Percentiles rank a stretch among this genome's conserved stretches.
phyloP scores from a whole-genome alignment of 768 basidiomycete genomes.

The Tylopilus vinaceipallidus region DNA sequence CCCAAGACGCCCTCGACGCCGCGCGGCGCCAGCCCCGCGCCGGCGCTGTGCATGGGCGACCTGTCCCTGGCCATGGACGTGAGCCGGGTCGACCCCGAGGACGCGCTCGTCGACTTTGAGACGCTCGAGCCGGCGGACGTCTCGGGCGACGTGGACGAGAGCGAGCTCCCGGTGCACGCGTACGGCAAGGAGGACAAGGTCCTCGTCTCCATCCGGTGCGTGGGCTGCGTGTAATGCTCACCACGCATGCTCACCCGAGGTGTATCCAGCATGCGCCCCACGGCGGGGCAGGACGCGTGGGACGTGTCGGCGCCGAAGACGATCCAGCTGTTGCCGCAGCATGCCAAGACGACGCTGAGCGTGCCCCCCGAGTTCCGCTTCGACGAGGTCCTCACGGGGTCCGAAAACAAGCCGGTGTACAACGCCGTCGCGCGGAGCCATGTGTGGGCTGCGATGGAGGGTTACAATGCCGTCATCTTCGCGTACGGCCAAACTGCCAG shows the following conservation, averaged over 20 bases:
- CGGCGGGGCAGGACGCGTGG: constrained; percentile 55
- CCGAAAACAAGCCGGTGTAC: constrained; percentile 79
- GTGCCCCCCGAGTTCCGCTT: constrained; percentile 58
- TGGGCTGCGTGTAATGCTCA: background rate
- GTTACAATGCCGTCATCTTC: constrained; percentile 94
- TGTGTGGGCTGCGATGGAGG: constrained; percentile 92
- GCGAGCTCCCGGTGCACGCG: constrained; percentile 41
- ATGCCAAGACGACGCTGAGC: constrained; percentile 45
- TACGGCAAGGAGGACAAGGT: constrained; percentile 83
- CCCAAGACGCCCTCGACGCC: constrained; percentile 58
- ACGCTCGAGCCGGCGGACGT: constrained; percentile 68
- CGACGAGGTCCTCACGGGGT: constrained; percentile 74
- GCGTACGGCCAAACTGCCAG: constrained; percentile 90
- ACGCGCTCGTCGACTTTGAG: constrained; percentile 72
- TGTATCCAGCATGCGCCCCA: constrained; percentile 60
- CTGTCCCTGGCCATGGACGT: constrained; percentile 70
- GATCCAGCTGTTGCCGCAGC: constrained; percentile 61
- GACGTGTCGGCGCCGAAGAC: constrained; percentile 41
- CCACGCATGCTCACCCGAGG: constrained; percentile 1
- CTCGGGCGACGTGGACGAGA: constrained; percentile 66
- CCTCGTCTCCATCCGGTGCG: constrained; percentile 77
- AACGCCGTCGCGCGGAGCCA: constrained; percentile 73
- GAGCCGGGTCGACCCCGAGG: constrained; percentile 70
- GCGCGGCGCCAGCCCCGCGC: constrained; percentile 47
- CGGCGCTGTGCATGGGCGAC: constrained; percentile 37